These are phyloP conservation scores for Malus sieversii DNA, from an alignment of 306 rosid species.

Conservation along the genomic window DNA sequence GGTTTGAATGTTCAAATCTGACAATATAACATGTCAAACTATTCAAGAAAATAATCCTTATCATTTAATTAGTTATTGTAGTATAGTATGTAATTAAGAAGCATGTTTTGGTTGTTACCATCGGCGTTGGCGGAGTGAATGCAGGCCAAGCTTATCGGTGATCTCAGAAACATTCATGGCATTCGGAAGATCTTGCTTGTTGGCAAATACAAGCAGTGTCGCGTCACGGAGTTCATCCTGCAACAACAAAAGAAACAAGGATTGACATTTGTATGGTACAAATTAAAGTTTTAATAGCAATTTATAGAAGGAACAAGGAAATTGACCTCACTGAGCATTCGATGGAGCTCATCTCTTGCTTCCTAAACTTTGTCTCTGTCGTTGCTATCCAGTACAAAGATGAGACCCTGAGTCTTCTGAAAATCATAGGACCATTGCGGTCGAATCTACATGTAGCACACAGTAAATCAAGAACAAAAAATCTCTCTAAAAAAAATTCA, in stretches of 20 bases:
- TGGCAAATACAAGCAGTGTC: conserved; percentile 47
- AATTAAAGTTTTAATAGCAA: background rate
- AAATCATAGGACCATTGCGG: conserved; percentile 55
- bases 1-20: background rate
- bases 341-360: conserved; percentile 74
- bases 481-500: no score
- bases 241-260: background rate
- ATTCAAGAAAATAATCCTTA: background rate
- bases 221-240: conserved; percentile 72
- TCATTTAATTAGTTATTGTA: background rate
- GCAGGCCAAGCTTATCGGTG: conserved; percentile 76
- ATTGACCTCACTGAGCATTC: conserved; percentile 84
- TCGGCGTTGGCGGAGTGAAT: conserved; percentile 73
- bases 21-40: background rate
- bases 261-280: background rate
- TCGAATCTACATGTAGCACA: conserved; percentile 44
- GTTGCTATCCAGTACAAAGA: conserved; percentile 79
- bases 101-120: conserved; percentile 31
- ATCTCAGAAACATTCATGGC: conserved; percentile 72
- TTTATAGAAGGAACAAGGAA: background rate
- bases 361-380: conserved; percentile 76
- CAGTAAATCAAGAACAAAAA: background rate
- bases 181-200: conserved; percentile 55
- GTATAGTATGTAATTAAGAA: background rate
- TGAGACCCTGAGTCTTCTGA: conserved; percentile 79